Evolutionary conservation across 495 filamentous ascomycete species (phyloP).

Genomic region (Penicillium coprophilum): DNA sequence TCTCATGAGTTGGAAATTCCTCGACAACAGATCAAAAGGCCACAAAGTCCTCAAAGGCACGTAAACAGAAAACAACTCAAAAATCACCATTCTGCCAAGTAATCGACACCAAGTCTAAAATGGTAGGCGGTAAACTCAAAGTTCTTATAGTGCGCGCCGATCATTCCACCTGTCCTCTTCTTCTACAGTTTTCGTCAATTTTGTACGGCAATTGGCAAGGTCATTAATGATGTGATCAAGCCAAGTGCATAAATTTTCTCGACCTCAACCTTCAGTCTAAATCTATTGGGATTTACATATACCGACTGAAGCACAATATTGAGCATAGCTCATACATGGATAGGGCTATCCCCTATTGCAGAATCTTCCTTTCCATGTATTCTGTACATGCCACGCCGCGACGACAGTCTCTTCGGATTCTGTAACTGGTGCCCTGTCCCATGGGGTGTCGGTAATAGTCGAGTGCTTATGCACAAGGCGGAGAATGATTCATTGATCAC

Average conservation of each 20-base stretch:
- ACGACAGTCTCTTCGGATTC: slow-evolving; percentile 53
- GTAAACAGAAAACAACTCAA: slow-evolving; percentile 6
- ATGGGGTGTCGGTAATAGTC: slow-evolving; percentile 55
- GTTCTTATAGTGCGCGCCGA: slow-evolving; percentile 3
- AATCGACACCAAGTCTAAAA: slow-evolving; percentile 2
- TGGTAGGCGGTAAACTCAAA: slow-evolving; percentile 7
- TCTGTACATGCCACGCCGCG: slow-evolving; percentile 42
- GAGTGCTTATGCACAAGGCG: slow-evolving; percentile 52
- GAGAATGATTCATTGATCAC: slow-evolving; percentile 61
- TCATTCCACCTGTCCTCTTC: slow-evolving; percentile 9
- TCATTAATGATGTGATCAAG: slow-evolving; percentile 12
- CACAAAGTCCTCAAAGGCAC: not conserved
- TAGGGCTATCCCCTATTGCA: not conserved
- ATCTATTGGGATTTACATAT: not conserved
- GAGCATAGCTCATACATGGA: not conserved
- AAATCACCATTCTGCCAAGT: slow-evolving; percentile 12
- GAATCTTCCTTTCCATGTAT: not conserved
- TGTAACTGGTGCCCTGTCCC: slow-evolving; percentile 55
- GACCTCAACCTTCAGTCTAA: not conserved
- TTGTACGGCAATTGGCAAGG: slow-evolving; percentile 2
- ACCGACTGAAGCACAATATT: not conserved
- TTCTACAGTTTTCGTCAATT: not conserved
- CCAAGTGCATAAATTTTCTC: not conserved
- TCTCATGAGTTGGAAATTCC: not conserved
- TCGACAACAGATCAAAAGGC: not conserved